Base-by-base conservation (phyloP, 352 stramenopile genomes). In the Phytophthora constricta region DNA sequence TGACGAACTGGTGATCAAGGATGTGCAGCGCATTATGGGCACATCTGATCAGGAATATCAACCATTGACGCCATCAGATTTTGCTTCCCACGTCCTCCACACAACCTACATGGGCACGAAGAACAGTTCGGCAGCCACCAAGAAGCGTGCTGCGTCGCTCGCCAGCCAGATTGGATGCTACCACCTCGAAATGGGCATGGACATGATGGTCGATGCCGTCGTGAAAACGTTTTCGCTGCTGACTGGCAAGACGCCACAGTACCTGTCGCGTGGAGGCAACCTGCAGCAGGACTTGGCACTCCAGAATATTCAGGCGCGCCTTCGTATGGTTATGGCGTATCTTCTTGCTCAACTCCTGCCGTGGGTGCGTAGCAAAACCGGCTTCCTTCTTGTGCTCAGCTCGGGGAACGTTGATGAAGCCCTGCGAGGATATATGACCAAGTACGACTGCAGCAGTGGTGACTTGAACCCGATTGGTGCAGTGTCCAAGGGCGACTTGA, bases 251-350 rank as follows among this genome's bases (percentile, higher is more conserved):
- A 97, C 82, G 20, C 97, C 97, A 19, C 72, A 86, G 26, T 99
- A 97, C 67, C 43, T 91, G 31, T 91, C 82, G 19, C 75, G 87
- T 14, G 97, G 97, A 26, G 97, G 97, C 22, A 97, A 87, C 8
- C 69, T 96, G 41, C 79, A 91, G 16, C 91, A 99, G 76, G 97
- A 99, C 67, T 65, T 99, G 27, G 98, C 98, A 26, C 84, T 99
- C 1, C 98, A 99, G 80, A 99, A 99, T 74, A 99, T 99, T 70
- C 98, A 99, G 73, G 97, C 97, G 5, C 87, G 98, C 20, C 68
- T 99, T 31, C 90, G 98, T 50, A 99, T 99, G 98, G 97, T 99
- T 22, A 97, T 98, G 72, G 87, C 96, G 9, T 99, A 99, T 69
- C 63, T 99, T 19, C 87, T 99, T 48, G 98, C 97, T 13, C 98